A percentile compares a stretch with the other conserved stretches of the same genome.
phyloP scores from a whole-genome alignment of 163 green algal species.

The Scenedesmus sp. region DNA sequence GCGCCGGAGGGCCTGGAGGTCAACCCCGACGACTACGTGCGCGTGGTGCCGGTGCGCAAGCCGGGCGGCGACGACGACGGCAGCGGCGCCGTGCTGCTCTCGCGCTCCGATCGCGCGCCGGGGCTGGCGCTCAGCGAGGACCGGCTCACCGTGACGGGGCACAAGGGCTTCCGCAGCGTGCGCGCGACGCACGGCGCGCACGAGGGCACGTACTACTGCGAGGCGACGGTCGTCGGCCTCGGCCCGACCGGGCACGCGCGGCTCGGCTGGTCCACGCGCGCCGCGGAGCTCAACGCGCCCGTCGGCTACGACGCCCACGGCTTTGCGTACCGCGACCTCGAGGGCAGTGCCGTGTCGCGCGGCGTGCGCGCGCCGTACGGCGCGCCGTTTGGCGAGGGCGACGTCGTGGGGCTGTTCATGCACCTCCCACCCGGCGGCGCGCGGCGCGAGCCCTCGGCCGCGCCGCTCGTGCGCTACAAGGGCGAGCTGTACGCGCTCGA shows the following conservation, averaged over 20 bases:
- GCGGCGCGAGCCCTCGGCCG: slow-evolving; percentile 18
- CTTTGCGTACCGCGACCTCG: slow-evolving; percentile 65
- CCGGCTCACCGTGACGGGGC: slow-evolving; percentile 64
- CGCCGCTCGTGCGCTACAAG: slow-evolving; percentile 68
- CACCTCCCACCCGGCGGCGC: slow-evolving; percentile 79
- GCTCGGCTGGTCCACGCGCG: slow-evolving; percentile 68
- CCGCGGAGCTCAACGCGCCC: slow-evolving; percentile 78
- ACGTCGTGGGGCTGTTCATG: slow-evolving; percentile 85
- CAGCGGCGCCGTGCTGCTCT: slow-evolving; percentile 52
- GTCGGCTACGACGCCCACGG: slow-evolving; percentile 67
- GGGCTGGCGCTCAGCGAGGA: slow-evolving; percentile 64
- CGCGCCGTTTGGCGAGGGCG: slow-evolving; percentile 62
- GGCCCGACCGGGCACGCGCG: slow-evolving; percentile 68
- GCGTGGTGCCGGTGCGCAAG: background rate
- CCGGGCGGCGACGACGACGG: slow-evolving; percentile 32
- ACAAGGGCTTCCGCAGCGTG: slow-evolving; percentile 77
- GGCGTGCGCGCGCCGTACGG: slow-evolving; percentile 52
- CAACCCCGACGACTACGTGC: slow-evolving; percentile 26
- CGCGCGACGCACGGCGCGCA: slow-evolving; percentile 58
- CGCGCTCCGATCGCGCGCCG: slow-evolving; percentile 57
- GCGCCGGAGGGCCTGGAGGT: slow-evolving; percentile 39
- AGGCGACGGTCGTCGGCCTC: slow-evolving; percentile 68
- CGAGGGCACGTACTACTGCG: slow-evolving; percentile 73
- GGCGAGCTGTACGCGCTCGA: slow-evolving; percentile 55
- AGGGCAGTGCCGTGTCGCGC: slow-evolving; percentile 60